Evolutionary conservation across 225 moss, liverwort and hornwort species (phyloP), one percentile per base, ranked within the genome.

Genomic region (Polytrichum commune): DNA sequence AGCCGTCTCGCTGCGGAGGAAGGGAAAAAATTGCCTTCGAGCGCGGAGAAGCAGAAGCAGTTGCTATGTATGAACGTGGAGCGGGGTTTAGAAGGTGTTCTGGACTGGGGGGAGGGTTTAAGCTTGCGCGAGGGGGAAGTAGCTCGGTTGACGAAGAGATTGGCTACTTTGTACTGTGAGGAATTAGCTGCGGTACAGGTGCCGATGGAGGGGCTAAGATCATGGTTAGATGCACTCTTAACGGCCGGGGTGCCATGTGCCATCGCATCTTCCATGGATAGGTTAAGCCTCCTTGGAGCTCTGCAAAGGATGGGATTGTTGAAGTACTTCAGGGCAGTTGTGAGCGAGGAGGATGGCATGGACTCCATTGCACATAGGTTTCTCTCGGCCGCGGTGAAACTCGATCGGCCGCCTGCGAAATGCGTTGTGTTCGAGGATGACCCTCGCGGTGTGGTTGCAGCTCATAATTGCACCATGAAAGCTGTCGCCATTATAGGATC

Each of bases 381-480:
- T 74, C 88, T 98, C 19, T 98, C 97, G 13, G 97, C 94, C 56
- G 97, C 97, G 10, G 97, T 98, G 46, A 98, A 98, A 87, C 94
- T 98, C 29, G 92, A 92, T 79, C 91, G 94, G 16, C 91, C 97
- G 20, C 97, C 97, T 60, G 78, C 85, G 18, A 94, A 94, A 69
- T 98, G 94, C 77, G 94, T 94, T 30, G 97, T 98, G n/a, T 92
- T 98, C 78, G 94, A 98, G 85, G 97, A 98, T 79, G 91, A 98
- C 71, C 94, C 97, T 60, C 82, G 92, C 25, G 92, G 97, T 7
- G 90, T 94, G 33, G 89, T 92, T 63, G 97, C 97, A 18, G 97
- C 97, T 26, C 97, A 98, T 61, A 98, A 98, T 63, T 98, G 97
- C 76, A 91, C 94, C 7, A 98, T 98, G 94, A 98, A 98, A 83